These are phyloP conservation scores for Chaetomiaceae sp. DNA, from an alignment of 2,329 filamentous ascomycete genomes.

Conservation along the genomic window DNA sequence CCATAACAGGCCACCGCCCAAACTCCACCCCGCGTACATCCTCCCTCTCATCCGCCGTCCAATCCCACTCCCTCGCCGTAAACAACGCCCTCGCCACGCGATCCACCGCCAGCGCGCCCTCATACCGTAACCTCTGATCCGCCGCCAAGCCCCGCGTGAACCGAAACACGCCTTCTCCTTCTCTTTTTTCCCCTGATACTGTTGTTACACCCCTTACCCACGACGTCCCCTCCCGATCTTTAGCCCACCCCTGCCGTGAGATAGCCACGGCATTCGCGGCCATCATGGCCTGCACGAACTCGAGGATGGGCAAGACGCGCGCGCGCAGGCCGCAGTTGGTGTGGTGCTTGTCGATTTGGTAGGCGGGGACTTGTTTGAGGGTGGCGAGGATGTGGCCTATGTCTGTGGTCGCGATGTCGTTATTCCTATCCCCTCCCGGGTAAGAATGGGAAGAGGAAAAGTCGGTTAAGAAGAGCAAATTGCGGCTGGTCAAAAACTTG, in stretches of 20 bases:
- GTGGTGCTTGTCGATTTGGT: constrained; percentile 71
- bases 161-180: constrained; percentile 36
- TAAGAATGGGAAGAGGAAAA: constrained; percentile 40
- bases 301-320: constrained; percentile 60
- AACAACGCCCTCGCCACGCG: constrained; percentile 51
- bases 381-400: constrained; percentile 56
- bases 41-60: constrained; percentile 47
- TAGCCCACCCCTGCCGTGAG: constrained; percentile 44
- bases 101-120: constrained; percentile 47
- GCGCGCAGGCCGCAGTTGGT: constrained; percentile 67
- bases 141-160: constrained; percentile 49
- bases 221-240: constrained; percentile 35
- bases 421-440: not conserved
- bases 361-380: constrained; percentile 63
- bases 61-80: constrained; percentile 55
- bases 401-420: constrained; percentile 50
- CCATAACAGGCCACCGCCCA: constrained; percentile 1
- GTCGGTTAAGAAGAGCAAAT: constrained; percentile 56
- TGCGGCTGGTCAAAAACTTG: constrained; percentile 61
- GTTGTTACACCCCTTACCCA: constrained; percentile 34
- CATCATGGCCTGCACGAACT: constrained; percentile 57
- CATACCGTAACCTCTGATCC: constrained; percentile 47
- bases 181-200: constrained; percentile 13
- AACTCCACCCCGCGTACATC: constrained; percentile 6
- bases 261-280: constrained; percentile 44